Conservation (phyloP, 805 yeast genomes). For the Candida dendrica region DNA sequence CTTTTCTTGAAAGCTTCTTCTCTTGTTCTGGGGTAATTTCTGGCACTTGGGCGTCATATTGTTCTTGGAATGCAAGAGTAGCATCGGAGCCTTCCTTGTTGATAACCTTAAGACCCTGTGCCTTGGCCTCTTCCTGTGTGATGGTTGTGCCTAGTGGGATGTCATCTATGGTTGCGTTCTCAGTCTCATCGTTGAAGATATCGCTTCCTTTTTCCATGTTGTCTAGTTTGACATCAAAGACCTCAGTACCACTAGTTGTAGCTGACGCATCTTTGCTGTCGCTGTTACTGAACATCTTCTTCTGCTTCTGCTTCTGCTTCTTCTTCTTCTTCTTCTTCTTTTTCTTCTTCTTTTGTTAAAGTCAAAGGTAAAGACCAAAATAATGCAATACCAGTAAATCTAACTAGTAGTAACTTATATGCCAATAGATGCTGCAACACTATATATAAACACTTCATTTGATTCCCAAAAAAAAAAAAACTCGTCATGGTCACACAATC, state of each 20-base stretch:
- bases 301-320: not conserved
- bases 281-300: not conserved
- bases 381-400: too few species aligned
- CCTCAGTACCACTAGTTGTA: not conserved
- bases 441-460: too few species aligned
- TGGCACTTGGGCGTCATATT: slow-evolving; percentile 20
- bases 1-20: slow-evolving; percentile 25
- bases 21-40: slow-evolving; percentile 32
- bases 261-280: not conserved
- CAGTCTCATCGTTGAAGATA: not conserved
- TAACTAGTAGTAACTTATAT: too few species aligned
- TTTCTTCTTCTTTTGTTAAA: too few species aligned
- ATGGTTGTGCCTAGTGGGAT: not conserved
- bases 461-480: too few species aligned
- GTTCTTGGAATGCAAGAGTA: slow-evolving; percentile 24
- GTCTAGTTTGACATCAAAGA: not conserved
- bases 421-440: too few species aligned
- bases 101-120: not conserved
- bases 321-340: too few species aligned
- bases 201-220: not conserved
- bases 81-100: slow-evolving; percentile 24
- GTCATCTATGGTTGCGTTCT: not conserved
- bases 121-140: not conserved
- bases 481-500: too few species aligned
- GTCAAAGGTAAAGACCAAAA: too few species aligned